Base-by-base conservation (phyloP, 345 rosid genomes). In the Hibiscus mutabilis region DNA sequence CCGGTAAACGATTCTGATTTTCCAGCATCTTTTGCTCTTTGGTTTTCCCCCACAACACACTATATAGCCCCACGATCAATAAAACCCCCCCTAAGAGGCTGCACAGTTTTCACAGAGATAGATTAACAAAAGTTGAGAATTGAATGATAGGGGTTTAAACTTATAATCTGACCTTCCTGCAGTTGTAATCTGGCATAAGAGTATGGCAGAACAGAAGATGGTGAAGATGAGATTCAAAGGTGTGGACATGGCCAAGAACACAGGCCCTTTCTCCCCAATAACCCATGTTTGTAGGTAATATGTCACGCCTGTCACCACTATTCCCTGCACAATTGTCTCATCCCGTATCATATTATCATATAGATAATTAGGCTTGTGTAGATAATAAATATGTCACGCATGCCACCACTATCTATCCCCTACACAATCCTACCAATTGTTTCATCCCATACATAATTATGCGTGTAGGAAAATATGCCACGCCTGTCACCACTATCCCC, bases 261-360 rank as follows among this genome's bases (percentile, higher is more conserved):
- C 97, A 31, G 98, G 96, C 53, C 98, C 98, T 59, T 82, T 88
- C 74, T 83, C 87, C 81, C 89, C 98, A 57, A 94, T 84, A 46
- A 94, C 81, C 97, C 95, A 94, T 40, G 98, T 79, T 82, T 94
- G 98, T 27, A 94, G 65, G 78, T 94, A 94, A 75, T 81, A 89
- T 18, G 98, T 82, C 19, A 89, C 79, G 0, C 96, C 97, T 3
- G 97, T 91, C 75, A 94, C 98, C 73, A 88, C 81, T 64, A 94
- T 78, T 66, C 98, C 98, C 98, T 93, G 84, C 67, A 29, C 27
- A 25, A 31, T 2, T 31, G 35, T 31, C 5, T 31, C n/a, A 25
- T 25, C 62, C 25, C 9, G 4, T 42, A 11, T 11, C n/a, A n/a
- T n/a, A n/a, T n/a, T n/a, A 37, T 5, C 44, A 5, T 37, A 5